Base-by-base conservation (phyloP, 768 basidiomycete species). In the Trametopsis cervina region DNA sequence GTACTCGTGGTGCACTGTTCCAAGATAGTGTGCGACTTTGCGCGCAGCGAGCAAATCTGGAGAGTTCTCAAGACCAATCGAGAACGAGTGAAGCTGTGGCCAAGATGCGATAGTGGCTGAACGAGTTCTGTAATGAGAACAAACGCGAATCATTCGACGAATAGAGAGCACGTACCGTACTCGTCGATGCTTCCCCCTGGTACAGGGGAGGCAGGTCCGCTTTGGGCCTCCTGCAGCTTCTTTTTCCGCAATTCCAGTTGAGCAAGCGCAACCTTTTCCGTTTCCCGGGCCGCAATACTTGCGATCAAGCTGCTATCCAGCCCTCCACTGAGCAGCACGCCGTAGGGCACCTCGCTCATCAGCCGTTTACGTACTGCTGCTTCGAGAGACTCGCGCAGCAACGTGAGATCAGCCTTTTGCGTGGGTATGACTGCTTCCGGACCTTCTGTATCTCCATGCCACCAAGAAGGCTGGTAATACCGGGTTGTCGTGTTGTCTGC, bases 291-390 rank as follows among this genome's bases (percentile, higher is more conserved):
- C 5, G 96, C 96, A 60, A 99, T 90, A 17, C 92, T 75, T 11
- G 96, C 96, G 56, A 99, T 97, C 67, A 99, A 70, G 61, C 90
- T 94, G 60, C 89, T 93, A 63, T 99, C 96, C 46, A 99, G 70
- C 18, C 96, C 96, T 40, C 96, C 96, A 52, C 87, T 91, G 49
- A 99, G 77, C 36, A 99, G 76, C 13, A 99, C 96, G 50, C 96
- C 96, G 56, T 94, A 99, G 2, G 96, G 96, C 10, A 98, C 96
- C 67, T 99, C 96, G 24, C 87, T 88, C 96, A 99, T 99, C 17
- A 99, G 70, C 41, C 96, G 77, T 66, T 98, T 99, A 59, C 83
- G 78, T 42, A 99, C 96, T 12, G 96, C 90, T 24, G 77, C 83
- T 68, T 98, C 96, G 23, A 99, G 75, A 0, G 83, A 75, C 63